Conservation (phyloP, 164 flowering plant species). For the Nelumbo lutea region DNA sequence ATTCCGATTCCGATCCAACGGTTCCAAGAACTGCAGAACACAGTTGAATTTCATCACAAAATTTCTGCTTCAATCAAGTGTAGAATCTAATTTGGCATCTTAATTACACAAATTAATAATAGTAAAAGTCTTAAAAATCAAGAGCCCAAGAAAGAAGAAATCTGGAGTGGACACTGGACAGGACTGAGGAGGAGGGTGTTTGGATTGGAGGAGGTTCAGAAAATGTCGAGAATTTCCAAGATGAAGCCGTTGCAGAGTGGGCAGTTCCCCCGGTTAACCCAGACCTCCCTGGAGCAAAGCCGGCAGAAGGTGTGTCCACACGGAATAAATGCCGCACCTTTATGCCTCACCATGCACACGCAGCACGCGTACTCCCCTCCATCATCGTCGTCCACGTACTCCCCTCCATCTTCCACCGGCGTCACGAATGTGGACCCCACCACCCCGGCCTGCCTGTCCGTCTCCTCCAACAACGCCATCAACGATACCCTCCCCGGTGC, state of each 20-base stretch:
- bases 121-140: neutral
- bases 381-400: slow-evolving; percentile 25
- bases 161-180: too few relatives aligned
- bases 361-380: slow-evolving; percentile 44
- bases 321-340: slow-evolving; percentile 86
- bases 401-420: slow-evolving; percentile 26
- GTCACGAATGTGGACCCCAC: slow-evolving; percentile 23
- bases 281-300: slow-evolving; percentile 76
- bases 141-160: neutral
- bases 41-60: too few relatives aligned
- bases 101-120: too few relatives aligned
- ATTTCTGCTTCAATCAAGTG: too few relatives aligned
- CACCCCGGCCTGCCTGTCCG: slow-evolving; percentile 44
- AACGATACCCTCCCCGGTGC: slow-evolving; percentile 58
- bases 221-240: slow-evolving; percentile 76
- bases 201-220: slow-evolving; percentile 24
- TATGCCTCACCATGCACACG: slow-evolving; percentile 93
- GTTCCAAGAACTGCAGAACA: too few relatives aligned
- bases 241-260: slow-evolving; percentile 81
- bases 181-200: too few relatives aligned
- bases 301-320: slow-evolving; percentile 93
- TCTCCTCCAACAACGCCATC: slow-evolving; percentile 84
- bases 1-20: too few relatives aligned
- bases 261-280: slow-evolving; percentile 70
- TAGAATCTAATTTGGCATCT: too few relatives aligned